Evolutionary conservation across 2,329 filamentous ascomycete genomes (phyloP), one percentile per base, ranked within the genome.

Genomic region (Davidsoniella eucalypti): DNA sequence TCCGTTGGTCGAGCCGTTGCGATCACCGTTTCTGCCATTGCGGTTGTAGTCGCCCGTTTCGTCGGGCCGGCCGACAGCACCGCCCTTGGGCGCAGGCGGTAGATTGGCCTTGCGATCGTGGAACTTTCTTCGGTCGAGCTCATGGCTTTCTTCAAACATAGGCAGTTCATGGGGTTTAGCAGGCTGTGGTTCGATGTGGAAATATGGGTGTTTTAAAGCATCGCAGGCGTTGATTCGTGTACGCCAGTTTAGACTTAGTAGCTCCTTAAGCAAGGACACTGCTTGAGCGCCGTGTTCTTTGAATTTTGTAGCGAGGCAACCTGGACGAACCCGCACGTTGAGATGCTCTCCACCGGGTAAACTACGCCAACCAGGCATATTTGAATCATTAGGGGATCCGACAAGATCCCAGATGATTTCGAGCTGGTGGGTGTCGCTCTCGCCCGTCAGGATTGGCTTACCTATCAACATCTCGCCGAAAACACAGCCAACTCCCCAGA

Each of bases 401-500:
- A 94, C 84, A 38, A 98, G 73, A 56, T 88, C 85, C 66, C 94
- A 98, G 52, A 98, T 96, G 44, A 94, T 79, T 10, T 94, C 84
- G 10, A 93, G 79, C 64, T 98, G 92, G 60, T 95, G 82, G 5
- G 78, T 67, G 60, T 98, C 92, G 58, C 84, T 93, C 56, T 86
- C 87, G 10, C 92, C 92, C 6, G 87, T 78, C 41, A 98, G 72
- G 49, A 98, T 96, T 0, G 92, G 92, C 63, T 90, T 94, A 37
- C 87, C 82, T 58, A 87, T 79, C 56, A 95, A 82, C 90, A 98
- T 98, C 63, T 98, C 92, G 47, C 87, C 92, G 65, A 98, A 95
- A 2, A 98, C 87, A 61, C 92, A 98, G n/a, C 90, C 92, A 57
- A 95, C 90, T 58, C 92, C 92, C 92, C 92, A 98, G 67, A 98